Conservation (phyloP, 1,284 basidiomycete species). For the Ustilago sp. region DNA sequence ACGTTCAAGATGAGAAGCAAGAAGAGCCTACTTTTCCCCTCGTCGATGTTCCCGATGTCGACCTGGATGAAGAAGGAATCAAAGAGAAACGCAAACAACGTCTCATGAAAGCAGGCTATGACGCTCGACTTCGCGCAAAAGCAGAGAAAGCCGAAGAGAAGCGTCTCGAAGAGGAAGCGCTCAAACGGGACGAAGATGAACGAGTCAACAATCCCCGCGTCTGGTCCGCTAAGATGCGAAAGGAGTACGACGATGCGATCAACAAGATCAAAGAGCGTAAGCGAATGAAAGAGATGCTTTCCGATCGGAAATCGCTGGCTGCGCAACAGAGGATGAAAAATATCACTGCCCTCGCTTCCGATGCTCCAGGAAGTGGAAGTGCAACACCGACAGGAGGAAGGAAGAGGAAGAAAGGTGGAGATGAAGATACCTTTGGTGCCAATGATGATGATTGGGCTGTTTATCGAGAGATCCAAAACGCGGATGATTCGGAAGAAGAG, state of each 20-base stretch:
- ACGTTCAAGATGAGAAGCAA: constrained; percentile 72
- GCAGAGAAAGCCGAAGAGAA: constrained; percentile 85
- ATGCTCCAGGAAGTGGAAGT: constrained; percentile 68
- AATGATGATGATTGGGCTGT: constrained; percentile 98
- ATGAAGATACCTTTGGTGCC: constrained; percentile 93
- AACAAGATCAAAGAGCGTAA: constrained; percentile 85
- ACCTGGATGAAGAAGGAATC: constrained; percentile 90
- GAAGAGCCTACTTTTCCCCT: constrained; percentile 88
- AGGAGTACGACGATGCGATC: constrained; percentile 75
- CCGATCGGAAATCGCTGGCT: constrained; percentile 91
- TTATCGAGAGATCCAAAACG: constrained; percentile 92
- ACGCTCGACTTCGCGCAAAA: constrained; percentile 85
- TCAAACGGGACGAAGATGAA: constrained; percentile 84
- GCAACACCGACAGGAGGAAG: constrained; percentile 34
- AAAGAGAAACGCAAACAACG: constrained; percentile 96
- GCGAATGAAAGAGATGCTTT: constrained; percentile 83
- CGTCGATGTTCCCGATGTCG: constrained; percentile 88
- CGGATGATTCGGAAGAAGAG: constrained; percentile 91
- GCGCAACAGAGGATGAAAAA: constrained; percentile 97
- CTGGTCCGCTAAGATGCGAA: constrained; percentile 59
- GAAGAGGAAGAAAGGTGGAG: constrained; percentile 59
- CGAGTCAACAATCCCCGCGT: constrained; percentile 70
- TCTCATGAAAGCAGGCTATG: constrained; percentile 92
- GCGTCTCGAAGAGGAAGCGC: constrained; percentile 74
- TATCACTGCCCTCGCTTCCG: constrained; percentile 87